Base-by-base conservation (phyloP, 2,329 filamentous ascomycete genomes). In the Aureobasidium musti region DNA sequence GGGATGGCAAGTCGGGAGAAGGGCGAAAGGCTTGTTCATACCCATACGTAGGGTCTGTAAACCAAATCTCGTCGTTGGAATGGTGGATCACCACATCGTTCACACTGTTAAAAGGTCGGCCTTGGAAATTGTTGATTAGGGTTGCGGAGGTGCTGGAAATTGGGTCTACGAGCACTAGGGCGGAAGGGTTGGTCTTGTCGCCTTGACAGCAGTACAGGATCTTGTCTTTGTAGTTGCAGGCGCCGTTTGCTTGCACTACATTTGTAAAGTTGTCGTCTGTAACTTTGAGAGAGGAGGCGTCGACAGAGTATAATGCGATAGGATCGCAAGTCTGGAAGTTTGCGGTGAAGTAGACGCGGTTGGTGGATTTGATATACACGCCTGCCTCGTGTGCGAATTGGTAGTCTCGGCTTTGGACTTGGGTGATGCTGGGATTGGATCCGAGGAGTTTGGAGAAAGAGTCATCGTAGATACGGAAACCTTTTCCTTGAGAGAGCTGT, bases 31-130 rank as follows among this genome's bases (percentile, higher is more conserved):
- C 79, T 71, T 88, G 86, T 49, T 84, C 78, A 68, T 80, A 84
- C 3, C 85, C 87, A 69, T 89, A 89, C 8, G 82, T 79, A 0
- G 84, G 82, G 67, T 89, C 86, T 1, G 86, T 89, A 71, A 89
- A 88, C 77, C 87, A 89, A n/a, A 89, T 76, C 30, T 85, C 81
- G n/a, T 81, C 80, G 66, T 82, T 86, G 19, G 13, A 74, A 73
- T 35, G 85, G 69, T 87, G 81, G 63, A 85, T 73, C 1, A 79
- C 78, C 0, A 83, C 78, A 65, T 88, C 86, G 69, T 87, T 87
- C 4, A 86, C 72, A 0, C 84, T 86, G 73, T 82, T 86, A 75
- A 87, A 87, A 50, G 84, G 72, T 80, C 84, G 80, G n/a, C 86
- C 86, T 53, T 84, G 84, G 73, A 79, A 88, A 73, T 84, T 86